Evolutionary conservation across 2,329 filamentous ascomycete species (phyloP).

Genomic region (Shiraia sp.): DNA sequence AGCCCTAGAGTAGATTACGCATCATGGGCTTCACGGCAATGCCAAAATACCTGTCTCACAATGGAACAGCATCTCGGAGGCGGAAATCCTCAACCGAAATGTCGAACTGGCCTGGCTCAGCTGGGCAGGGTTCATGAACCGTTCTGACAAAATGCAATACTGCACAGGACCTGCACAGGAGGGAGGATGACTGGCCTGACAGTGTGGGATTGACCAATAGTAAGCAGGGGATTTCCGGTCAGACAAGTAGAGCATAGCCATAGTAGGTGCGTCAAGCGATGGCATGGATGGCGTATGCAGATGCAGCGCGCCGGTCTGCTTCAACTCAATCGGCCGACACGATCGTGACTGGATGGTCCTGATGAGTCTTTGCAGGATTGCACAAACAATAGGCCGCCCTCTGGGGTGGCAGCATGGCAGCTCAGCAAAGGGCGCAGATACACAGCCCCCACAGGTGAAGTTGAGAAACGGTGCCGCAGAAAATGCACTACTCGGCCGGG

Average conservation of each 20-base stretch:
- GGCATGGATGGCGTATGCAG: slow-evolving; percentile 19
- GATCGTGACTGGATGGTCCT: slow-evolving; percentile 8
- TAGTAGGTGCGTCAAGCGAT: slow-evolving; percentile 23
- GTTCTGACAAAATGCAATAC: neutral
- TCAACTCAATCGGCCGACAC: neutral
- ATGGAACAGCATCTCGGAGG: too few species aligned
- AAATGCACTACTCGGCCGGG: slow-evolving; percentile 1
- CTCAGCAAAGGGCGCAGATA: slow-evolving; percentile 14
- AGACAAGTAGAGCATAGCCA: slow-evolving; percentile 32
- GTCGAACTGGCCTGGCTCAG: slow-evolving; percentile 14
- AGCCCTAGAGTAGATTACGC: slow-evolving; percentile 1
- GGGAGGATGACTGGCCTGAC: slow-evolving; percentile 2
- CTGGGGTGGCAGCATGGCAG: neutral
- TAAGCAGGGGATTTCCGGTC: slow-evolving; percentile 30
- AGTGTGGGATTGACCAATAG: slow-evolving; percentile 24
- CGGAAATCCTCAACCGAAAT: too few species aligned
- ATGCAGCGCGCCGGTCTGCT: too few species aligned
- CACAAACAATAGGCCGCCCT: slow-evolving; percentile 1
- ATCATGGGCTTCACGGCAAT: too few species aligned
- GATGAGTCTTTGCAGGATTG: slow-evolving; percentile 25
- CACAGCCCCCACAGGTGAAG: too few species aligned
- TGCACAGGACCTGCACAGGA: too few species aligned
- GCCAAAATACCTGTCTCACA: too few species aligned
- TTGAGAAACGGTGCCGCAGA: slow-evolving; percentile 4
- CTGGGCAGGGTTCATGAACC: slow-evolving; percentile 31